Base-by-base conservation (phyloP, 1,284 basidiomycete species). In the Rhodotorula mucilaginosa region DNA sequence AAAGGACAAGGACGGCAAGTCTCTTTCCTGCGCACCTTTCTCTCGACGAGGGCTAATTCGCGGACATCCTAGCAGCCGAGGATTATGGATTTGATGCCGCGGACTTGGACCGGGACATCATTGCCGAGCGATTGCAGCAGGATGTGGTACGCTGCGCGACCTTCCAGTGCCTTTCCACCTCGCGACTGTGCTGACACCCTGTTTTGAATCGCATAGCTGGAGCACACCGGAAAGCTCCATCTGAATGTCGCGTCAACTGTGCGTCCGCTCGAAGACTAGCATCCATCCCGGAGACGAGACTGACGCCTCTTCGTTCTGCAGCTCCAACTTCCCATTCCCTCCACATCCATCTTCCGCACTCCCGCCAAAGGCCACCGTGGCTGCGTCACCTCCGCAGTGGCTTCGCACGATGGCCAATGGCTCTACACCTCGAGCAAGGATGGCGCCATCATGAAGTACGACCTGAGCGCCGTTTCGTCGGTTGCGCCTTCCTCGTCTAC, bases 71-170 rank as follows among this genome's bases (percentile, higher is more conserved):
- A 44, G 3, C 13, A 47, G 52, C 75, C 77, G 69, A 77, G 68
- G 64, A 76, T 26, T 71, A 70, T 21, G 92, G 93, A 72, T 92
- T 89, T 74, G 95, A 99, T 79, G 96, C 96, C 4, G 93, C 92
- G 0, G 93, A 95, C 75, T 88, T 96, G 61, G 95, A 98, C 83
- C 87, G 88, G 76, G 94, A 97, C 74, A 86, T 97, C 75, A 92
- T 99, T 73, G 91, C 92, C 58, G 87, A 93, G 23, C 85, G 95
- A 61, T 83, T 99, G 74, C 91, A 92, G 80, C 89, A 93, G 80
- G 93, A 96, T 82, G 92, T 94, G 26, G 84, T 85, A 10, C 10
- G 39, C 12, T 44, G 39, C 39, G 66, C 73, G 84, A 26, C 26
- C 26, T 26, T 26, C 26, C 34, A 8, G 8, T 83, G 5, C 77